These are phyloP conservation scores for Senna siamea DNA, from an alignment of 306 rosid species.

Conservation along the genomic window DNA sequence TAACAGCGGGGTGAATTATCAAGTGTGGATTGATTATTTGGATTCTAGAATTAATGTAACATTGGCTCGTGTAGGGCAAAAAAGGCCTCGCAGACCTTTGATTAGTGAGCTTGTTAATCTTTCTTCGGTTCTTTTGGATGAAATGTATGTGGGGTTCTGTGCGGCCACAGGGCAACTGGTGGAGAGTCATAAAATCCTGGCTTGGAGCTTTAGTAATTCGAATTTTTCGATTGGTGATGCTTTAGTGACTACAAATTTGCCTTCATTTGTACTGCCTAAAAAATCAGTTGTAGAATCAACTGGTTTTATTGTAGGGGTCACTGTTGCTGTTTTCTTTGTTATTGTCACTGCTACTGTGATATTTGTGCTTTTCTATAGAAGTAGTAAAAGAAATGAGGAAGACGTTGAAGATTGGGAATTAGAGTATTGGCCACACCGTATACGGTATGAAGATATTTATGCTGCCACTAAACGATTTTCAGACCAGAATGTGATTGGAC, in stretches of 20 bases:
- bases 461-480: conserved; percentile 57
- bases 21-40: conserved; percentile 57
- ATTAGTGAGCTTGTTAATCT: conserved; percentile 55
- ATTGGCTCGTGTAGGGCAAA: conserved; percentile 47
- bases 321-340: conserved; percentile 39
- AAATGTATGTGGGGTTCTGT: conserved; percentile 54
- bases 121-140: conserved; percentile 52
- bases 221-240: conserved; percentile 58
- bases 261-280: conserved; percentile 55
- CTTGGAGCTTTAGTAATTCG: conserved; percentile 59
- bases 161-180: conserved; percentile 57
- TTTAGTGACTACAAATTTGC: conserved; percentile 54
- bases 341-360: conserved; percentile 31
- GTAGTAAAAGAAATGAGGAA: conserved; percentile 34
- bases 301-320: conserved; percentile 49
- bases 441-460: conserved; percentile 50
- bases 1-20: conserved; percentile 54
- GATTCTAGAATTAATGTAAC: conserved; percentile 53
- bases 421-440: conserved; percentile 68
- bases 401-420: conserved; percentile 60
- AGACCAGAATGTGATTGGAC: conserved; percentile 58
- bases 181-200: conserved; percentile 56
- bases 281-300: conserved; percentile 35
- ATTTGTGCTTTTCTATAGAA: conserved; percentile 26
- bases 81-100: conserved; percentile 50